Base-by-base conservation (phyloP, 23 red algal species). In the Gracilaria gracilis region DNA sequence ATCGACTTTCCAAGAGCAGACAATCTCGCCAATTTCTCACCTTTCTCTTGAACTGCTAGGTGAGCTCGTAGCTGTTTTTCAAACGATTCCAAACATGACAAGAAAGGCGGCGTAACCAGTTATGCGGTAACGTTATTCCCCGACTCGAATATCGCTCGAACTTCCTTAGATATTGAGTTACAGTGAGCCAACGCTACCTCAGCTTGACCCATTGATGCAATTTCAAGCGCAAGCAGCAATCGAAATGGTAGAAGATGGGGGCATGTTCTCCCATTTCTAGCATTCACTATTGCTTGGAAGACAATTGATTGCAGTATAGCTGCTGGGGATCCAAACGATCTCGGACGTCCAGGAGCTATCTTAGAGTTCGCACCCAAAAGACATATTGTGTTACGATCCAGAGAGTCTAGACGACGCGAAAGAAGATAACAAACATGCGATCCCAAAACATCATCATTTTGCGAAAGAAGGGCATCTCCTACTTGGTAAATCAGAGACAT, bases 371-470 rank as follows among this genome's bases (percentile, higher is more conserved):
- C 86, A 29, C 86, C 86, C 29, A 89, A 53, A 21, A 89, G 47
- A 46, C 46, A 23, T 24, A 69, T 64, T 61, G n/a, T 24, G 9
- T 29, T 74, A 25, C 32, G 47, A 53, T 89, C 75, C 23, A 89
- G 57, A 32, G 40, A 14, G 2, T 38, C 21, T 23, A 89, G 28
- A 59, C 75, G 86, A 24, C 86, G 72, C 1, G 86, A 89, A 51
- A 89, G 54, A 19, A 89, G 50, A 79, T 89, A 89, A 53, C 86
- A 89, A 28, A 89, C 75, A 65, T 89, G 86, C 1, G 62, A 69
- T 24, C 51, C 86, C 36, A 89, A 57, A 38, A 66, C 25, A 38
- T 89, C 86, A 31, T 31, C 32, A 34, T 65, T 29, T 54, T 67
- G 71, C 21, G 86, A 49, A 28, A 65, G 34, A 19, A 89, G 61